Evolutionary conservation across 2,329 filamentous ascomycete genomes (phyloP).

Genomic region (Microcyclosporella mali): DNA sequence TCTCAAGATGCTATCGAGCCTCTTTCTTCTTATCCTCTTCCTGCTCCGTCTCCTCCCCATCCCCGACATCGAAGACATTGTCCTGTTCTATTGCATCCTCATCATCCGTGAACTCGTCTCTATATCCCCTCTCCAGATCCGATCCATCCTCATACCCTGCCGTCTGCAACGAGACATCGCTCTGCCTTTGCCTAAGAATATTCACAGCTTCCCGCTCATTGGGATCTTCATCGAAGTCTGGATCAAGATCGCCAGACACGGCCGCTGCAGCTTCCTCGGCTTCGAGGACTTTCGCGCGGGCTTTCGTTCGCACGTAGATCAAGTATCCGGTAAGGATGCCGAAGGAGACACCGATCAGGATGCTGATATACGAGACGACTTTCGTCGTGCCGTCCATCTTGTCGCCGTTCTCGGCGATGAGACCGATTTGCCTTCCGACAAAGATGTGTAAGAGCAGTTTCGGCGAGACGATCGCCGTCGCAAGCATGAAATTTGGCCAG

Average conservation of each 20-base stretch:
- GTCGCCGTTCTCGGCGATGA: conserved; percentile 75
- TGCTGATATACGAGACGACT: conserved; percentile 75
- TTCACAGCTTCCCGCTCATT: conserved; percentile 36
- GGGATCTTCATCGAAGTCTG: conserved; percentile 42
- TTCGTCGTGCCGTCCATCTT: conserved; percentile 76
- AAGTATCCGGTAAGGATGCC: conserved; percentile 73
- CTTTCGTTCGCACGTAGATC: conserved; percentile 64
- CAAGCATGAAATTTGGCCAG: conserved; percentile 67
- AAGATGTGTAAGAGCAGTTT: conserved; percentile 91
- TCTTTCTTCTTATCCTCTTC: conserved; percentile 10
- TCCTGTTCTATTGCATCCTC: conserved; percentile 37
- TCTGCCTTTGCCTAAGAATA: conserved; percentile 43
- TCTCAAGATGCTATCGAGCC: not conserved
- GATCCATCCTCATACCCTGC: conserved; percentile 42
- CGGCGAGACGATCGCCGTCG: conserved; percentile 74
- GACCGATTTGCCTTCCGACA: conserved; percentile 75
- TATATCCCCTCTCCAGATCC: conserved; percentile 42
- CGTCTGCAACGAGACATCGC: conserved; percentile 47
- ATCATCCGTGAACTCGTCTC: conserved; percentile 39
- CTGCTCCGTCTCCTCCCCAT: conserved; percentile 33
- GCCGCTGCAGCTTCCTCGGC: conserved; percentile 39
- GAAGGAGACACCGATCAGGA: conserved; percentile 62
- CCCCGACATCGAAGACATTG: conserved; percentile 41
- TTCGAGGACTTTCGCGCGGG: conserved; percentile 45
- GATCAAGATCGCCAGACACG: conserved; percentile 26